Evolutionary conservation across 2,329 filamentous ascomycete species (phyloP).

Genomic region (Fonsecaea multimorphosa): DNA sequence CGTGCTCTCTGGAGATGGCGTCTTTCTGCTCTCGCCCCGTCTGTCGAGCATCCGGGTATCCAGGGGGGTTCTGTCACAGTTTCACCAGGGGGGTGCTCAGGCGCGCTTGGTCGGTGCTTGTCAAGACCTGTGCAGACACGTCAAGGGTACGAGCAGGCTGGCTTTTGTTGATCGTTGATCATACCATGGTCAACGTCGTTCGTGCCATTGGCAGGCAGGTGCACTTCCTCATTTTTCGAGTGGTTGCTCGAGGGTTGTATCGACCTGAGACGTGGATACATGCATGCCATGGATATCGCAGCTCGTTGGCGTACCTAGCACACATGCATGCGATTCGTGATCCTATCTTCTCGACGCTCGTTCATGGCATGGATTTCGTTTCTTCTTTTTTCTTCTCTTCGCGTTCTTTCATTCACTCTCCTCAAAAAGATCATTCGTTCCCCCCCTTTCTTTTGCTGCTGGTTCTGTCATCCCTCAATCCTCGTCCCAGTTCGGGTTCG

Average conservation of each 20-base stretch:
- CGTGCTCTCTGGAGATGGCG: not conserved
- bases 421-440: not conserved
- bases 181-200: too few species aligned
- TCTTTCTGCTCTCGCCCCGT: not conserved
- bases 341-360: not conserved
- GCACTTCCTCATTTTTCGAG: not conserved
- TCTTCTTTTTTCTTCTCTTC: not conserved
- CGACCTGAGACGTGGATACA: not conserved
- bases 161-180: too few species aligned
- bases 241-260: not conserved
- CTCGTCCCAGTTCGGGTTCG: constrained; percentile 81
- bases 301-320: not conserved
- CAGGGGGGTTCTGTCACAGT: not conserved
- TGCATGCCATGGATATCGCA: not conserved
- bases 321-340: not conserved
- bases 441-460: not conserved
- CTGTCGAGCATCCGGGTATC: too few species aligned
- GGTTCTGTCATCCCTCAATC: constrained; percentile 47
- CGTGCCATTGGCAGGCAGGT: not conserved
- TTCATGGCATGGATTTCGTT: not conserved
- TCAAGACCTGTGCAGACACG: not conserved
- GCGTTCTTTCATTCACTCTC: not conserved
- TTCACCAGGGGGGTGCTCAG: too few species aligned
- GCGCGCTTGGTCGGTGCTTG: not conserved
- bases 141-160: too few species aligned